phyloP scores from a whole-genome alignment of 208 protist species.

The Acanthamoeba royreba region DNA sequence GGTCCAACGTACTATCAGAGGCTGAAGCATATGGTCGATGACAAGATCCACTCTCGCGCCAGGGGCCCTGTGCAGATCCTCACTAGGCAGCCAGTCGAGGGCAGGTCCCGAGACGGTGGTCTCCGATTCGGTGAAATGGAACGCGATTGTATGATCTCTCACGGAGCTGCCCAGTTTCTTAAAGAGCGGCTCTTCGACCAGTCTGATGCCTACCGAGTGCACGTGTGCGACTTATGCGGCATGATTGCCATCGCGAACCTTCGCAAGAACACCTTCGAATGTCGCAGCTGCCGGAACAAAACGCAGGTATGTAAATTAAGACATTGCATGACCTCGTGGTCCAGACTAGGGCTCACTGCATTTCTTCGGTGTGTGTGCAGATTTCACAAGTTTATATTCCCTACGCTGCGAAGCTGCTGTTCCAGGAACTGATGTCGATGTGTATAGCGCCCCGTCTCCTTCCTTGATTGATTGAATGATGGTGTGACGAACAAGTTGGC shows the following conservation, averaged over 20 bases:
- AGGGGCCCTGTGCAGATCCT: slow-evolving; percentile 89
- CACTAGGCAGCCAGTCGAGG: slow-evolving; percentile 93
- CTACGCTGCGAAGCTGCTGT: slow-evolving; percentile 96
- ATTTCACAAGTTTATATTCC: slow-evolving; percentile 93
- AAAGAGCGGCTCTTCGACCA: slow-evolving; percentile 88
- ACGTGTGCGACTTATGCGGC: slow-evolving; percentile 93
- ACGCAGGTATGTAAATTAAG: slow-evolving; percentile 50
- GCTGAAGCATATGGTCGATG: slow-evolving; percentile 96
- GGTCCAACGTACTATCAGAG: slow-evolving; percentile 97
- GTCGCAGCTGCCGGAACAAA: slow-evolving; percentile 85
- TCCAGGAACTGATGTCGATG: slow-evolving; percentile 97
- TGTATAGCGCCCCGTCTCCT: slow-evolving; percentile 89
- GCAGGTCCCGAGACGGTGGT: slow-evolving; percentile 91
- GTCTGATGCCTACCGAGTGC: slow-evolving; percentile 88
- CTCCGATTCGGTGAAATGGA: slow-evolving; percentile 98
- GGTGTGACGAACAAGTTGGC: no score
- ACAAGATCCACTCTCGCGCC: slow-evolving; percentile 89
- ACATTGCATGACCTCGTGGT: not conserved
- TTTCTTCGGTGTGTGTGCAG: not conserved
- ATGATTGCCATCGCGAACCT: slow-evolving; percentile 89
- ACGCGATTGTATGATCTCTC: slow-evolving; percentile 95
- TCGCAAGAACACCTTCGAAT: slow-evolving; percentile 85
- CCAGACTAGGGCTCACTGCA: not conserved
- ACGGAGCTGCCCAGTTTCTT: slow-evolving; percentile 90
- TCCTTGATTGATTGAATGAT: no score